Base-by-base conservation (phyloP, 305 asterid genomes). In the Solanum hybrid region DNA sequence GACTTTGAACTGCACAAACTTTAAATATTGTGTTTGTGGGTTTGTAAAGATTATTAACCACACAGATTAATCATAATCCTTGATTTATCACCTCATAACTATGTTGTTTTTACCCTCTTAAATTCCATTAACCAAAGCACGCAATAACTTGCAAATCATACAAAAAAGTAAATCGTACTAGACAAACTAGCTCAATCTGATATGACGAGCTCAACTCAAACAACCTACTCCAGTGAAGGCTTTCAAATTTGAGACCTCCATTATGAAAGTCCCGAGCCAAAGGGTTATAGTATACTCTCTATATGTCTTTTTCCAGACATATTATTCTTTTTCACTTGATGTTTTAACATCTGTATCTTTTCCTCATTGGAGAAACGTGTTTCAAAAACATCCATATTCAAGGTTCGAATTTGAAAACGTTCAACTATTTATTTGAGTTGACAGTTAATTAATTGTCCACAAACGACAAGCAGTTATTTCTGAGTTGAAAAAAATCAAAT, bases 131-230 rank as follows among this genome's bases (percentile, higher is more conserved):
- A 66, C 6, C 14, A 66, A 66, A 56, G 10, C 69, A 2, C 5
- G 1, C 11, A n/a, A 2, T 2, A 56, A 1, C 29, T n/a, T 0
- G 5, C 31, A 66, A 66, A 66, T n/a, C 14, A 66, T 2, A 66
- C 12, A 56, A 56, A 56, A 6, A 2, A 0, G 3, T 66, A 10
- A 66, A 66, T 0, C 2, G 7, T 10, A 66, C 6, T 66, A n/a
- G 14, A n/a, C 3, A n/a, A 66, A 10, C 1, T 64, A 22, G 13
- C 27, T 22, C 5, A 1, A 0, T 22, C 0, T n/a, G 13, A 64
- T 64, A 51, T 7, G 69, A 56, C 0, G 1, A 69, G 16, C 12
- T 69, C 7, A 0, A 24, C 0, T 0, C 7, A 69, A 69, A 66
- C 10, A 2, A 0, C 10, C 22, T 20, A 22, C 69, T 4, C 27